Conservation (phyloP, 169 alveolate species). For the Toxoplasma gondii region DNA sequence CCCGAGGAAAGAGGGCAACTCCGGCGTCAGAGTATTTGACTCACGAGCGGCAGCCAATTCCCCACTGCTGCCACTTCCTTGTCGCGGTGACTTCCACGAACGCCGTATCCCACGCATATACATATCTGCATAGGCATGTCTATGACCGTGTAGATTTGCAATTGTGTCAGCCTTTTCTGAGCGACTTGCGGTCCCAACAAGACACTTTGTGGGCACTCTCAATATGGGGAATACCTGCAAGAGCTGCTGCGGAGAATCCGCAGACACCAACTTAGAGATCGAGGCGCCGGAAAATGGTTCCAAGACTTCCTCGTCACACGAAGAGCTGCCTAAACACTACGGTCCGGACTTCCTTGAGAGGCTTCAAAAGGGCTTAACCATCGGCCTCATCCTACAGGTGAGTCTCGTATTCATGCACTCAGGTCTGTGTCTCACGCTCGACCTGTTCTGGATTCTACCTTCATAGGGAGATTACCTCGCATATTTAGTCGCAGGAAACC, state of each 20-base stretch:
- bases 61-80: too few species aligned
- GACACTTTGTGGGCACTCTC: background rate
- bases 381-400: constrained; percentile 63
- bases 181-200: too few species aligned
- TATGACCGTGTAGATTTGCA: too few species aligned
- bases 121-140: too few species aligned
- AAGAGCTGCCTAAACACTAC: background rate
- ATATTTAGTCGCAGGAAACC: too few species aligned
- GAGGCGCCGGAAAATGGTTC: background rate
- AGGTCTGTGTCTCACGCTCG: background rate
- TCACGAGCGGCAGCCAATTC: too few species aligned
- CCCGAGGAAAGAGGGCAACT: too few species aligned
- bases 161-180: too few species aligned
- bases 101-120: too few species aligned
- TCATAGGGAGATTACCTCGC: background rate
- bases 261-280: constrained; percentile 10
- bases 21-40: too few species aligned
- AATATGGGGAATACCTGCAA: constrained; percentile 29
- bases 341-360: constrained; percentile 39
- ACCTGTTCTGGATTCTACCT: background rate
- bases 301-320: background rate
- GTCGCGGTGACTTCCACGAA: too few species aligned
- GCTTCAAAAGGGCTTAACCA: constrained; percentile 39
- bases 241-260: constrained; percentile 40
- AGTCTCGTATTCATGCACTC: background rate